These are phyloP conservation scores for Grammothele lineata DNA, from an alignment of 768 basidiomycete genomes.

Conservation along the genomic window DNA sequence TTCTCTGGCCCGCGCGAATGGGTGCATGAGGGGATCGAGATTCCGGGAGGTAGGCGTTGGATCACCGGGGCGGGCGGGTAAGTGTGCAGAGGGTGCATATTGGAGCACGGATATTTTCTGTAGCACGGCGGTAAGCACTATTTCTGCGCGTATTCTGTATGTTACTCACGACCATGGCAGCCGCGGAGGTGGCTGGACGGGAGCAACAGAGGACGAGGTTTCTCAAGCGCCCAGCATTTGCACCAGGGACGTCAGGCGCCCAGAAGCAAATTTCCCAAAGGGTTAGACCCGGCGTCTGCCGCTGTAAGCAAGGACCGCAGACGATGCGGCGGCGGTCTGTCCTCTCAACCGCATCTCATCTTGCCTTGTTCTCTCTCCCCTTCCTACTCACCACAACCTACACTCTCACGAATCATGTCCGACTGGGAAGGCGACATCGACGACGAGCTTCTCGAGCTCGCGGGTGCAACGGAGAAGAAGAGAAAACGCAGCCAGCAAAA, in stretches of 20 bases:
- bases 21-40: conserved; percentile 92
- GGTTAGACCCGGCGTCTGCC: not conserved
- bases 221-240: too few relatives aligned
- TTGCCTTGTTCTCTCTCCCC: not conserved
- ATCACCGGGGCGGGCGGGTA: conserved; percentile 74
- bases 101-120: conserved; percentile 88
- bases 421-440: conserved; percentile 49
- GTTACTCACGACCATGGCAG: conserved; percentile 16
- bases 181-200: too few relatives aligned
- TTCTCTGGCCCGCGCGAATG: conserved; percentile 89
- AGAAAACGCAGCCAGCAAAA: conserved; percentile 53
- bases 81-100: conserved; percentile 71
- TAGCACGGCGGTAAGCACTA: too few relatives aligned
- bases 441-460: conserved; percentile 80
- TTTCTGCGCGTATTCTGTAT: too few relatives aligned
- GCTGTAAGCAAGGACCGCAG: too few relatives aligned
- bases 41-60: conserved; percentile 88
- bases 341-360: not conserved
- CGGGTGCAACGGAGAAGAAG: conserved; percentile 64
- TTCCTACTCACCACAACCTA: conserved; percentile 10
- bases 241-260: too few relatives aligned
- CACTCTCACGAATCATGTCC: conserved; percentile 35
- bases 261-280: conserved; percentile 8
- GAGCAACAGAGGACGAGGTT: too few relatives aligned
- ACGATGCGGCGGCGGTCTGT: too few relatives aligned